Percentiles rank a stretch among this genome's conserved stretches.
Evolutionary conservation across 176 grass and related monocot species (phyloP).

Genomic region (Carex littledalei): DNA sequence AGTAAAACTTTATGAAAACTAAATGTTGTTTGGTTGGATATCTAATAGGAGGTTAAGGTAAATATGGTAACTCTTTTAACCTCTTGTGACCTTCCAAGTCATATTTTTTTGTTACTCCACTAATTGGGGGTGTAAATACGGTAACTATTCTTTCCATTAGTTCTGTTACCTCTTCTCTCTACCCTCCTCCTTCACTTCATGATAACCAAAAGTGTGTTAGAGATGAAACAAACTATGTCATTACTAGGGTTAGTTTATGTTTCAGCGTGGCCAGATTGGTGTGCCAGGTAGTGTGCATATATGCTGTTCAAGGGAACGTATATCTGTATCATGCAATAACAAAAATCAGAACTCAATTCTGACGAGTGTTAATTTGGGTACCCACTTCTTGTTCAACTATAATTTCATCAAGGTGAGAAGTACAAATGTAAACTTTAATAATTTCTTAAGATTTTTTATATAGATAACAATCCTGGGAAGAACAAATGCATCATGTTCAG

Average conservation of each 20-base stretch:
- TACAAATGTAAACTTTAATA: neutral
- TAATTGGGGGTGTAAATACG: neutral
- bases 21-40: neutral
- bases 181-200: neutral
- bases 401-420: conserved; percentile 34
- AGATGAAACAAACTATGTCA: neutral
- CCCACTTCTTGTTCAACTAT: conserved; percentile 36
- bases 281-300: conserved; percentile 31
- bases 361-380: conserved; percentile 34
- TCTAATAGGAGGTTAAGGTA: neutral
- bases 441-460: neutral
- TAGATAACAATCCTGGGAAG: neutral
- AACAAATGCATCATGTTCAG: neutral
- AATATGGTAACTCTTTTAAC: neutral
- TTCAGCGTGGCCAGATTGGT: conserved; percentile 40
- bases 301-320: conserved; percentile 30
- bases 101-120: neutral
- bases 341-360: conserved; percentile 36
- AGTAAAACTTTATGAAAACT: neutral
- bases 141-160: neutral
- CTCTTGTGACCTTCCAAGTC: neutral
- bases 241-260: conserved; percentile 34
- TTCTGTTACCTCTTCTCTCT: neutral
- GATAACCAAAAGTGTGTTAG: neutral
- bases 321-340: conserved; percentile 44